Conservation (phyloP, 805 yeast species). For the Metschnikowia peoriensis region DNA sequence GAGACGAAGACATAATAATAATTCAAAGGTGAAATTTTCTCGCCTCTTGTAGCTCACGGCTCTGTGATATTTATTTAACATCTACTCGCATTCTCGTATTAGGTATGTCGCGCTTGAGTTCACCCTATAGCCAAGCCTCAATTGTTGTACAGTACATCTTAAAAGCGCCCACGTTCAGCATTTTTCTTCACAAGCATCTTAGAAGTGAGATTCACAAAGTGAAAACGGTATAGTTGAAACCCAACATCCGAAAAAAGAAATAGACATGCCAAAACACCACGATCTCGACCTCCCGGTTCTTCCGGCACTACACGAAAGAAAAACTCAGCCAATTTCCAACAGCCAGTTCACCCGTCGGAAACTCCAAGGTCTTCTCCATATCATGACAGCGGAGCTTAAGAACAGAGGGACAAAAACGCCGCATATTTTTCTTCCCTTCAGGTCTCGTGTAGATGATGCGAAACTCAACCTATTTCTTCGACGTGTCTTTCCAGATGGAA, state of each 20-base stretch:
- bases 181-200: too few relatives aligned
- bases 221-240: not conserved
- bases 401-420: conserved; percentile 61
- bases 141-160: too few relatives aligned
- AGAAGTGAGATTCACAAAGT: too few relatives aligned
- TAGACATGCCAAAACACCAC: conserved; percentile 3
- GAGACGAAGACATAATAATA: too few relatives aligned
- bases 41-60: too few relatives aligned
- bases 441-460: conserved; percentile 65
- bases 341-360: conserved; percentile 59
- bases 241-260: not conserved
- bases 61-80: too few relatives aligned
- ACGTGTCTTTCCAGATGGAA: conserved; percentile 57
- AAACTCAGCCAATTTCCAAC: conserved; percentile 13
- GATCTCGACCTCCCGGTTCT: conserved; percentile 18
- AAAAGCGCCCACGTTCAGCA: too few relatives aligned
- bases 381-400: conserved; percentile 71
- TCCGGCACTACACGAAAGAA: conserved; percentile 9
- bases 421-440: conserved; percentile 69
- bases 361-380: conserved; percentile 64
- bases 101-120: too few relatives aligned
- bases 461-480: conserved; percentile 58
- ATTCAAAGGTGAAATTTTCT: too few relatives aligned
- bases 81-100: too few relatives aligned
- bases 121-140: too few relatives aligned